Percentiles rank a stretch among this genome's conserved stretches.
phyloP scores from a whole-genome alignment of 225 moss, liverwort and hornwort genomes.

The Physcomitrellopsis africana region DNA sequence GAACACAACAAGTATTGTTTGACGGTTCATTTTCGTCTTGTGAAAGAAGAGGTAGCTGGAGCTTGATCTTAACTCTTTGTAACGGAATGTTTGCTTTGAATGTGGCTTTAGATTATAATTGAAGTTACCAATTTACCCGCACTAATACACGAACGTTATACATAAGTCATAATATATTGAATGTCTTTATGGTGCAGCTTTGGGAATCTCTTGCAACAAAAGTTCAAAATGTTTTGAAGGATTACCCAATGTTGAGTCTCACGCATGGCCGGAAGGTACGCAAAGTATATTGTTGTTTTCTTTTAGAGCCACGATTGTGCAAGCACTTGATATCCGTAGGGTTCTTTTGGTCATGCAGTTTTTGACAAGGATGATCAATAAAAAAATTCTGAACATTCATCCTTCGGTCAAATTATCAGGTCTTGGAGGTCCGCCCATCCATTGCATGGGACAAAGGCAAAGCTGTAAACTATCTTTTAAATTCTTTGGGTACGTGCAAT shows the following conservation, averaged over 20 bases:
- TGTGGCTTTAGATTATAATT: background rate
- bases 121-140: background rate
- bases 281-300: background rate
- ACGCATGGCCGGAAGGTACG: constrained; percentile 64
- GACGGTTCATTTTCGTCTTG: constrained; percentile 81
- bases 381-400: background rate
- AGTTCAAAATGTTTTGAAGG: constrained; percentile 61
- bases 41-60: constrained; percentile 72
- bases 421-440: constrained; percentile 84
- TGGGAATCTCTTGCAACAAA: constrained; percentile 66
- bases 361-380: background rate
- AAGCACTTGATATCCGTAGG: background rate
- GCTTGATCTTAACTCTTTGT: background rate
- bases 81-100: background rate
- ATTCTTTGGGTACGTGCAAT: constrained; percentile 64
- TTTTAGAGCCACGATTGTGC: background rate
- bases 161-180: background rate
- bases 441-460: constrained; percentile 94
- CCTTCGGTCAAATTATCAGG: constrained; percentile 40
- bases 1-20: constrained; percentile 90
- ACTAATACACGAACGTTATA: background rate
- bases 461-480: constrained; percentile 80
- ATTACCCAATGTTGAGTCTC: constrained; percentile 69
- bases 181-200: constrained; percentile 27
- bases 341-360: background rate